Conservation (phyloP, 345 rosid species). For the Salix arbutifolia region DNA sequence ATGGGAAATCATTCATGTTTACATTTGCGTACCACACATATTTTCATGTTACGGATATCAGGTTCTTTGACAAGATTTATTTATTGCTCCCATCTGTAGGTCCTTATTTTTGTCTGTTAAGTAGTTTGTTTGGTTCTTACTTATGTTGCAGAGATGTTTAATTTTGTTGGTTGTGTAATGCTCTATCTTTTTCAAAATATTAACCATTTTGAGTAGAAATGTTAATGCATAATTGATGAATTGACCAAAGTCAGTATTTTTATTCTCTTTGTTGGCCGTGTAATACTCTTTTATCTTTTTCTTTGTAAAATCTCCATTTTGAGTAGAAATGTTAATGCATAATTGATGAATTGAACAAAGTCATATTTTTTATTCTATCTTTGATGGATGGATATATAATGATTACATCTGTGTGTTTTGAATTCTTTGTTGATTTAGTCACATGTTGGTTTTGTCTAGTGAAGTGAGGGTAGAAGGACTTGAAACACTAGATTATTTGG, state of each 20-base stretch:
- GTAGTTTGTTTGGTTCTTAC: background rate
- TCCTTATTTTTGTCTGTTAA: background rate
- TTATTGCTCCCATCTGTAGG: background rate
- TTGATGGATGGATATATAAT: background rate
- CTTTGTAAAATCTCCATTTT: background rate
- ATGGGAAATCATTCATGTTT: slow-evolving; percentile 30
- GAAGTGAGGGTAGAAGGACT: slow-evolving; percentile 68
- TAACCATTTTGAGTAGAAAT: background rate
- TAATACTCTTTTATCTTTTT: no score
- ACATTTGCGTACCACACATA: slow-evolving; percentile 30
- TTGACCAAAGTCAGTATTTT: background rate
- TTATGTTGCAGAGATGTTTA: background rate
- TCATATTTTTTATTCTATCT: background rate
- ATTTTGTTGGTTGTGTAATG: background rate
- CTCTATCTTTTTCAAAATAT: no score
- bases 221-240: background rate
- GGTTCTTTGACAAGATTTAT: slow-evolving; percentile 11
- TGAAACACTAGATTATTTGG: slow-evolving; percentile 61
- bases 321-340: background rate
- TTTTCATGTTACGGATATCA: slow-evolving; percentile 29
- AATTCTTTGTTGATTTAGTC: background rate
- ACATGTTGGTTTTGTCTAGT: slow-evolving; percentile 31
- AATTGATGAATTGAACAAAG: background rate
- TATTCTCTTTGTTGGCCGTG: background rate
- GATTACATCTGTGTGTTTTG: background rate